Base-by-base conservation (phyloP, 768 basidiomycete genomes). In the Boletus patriciae region DNA sequence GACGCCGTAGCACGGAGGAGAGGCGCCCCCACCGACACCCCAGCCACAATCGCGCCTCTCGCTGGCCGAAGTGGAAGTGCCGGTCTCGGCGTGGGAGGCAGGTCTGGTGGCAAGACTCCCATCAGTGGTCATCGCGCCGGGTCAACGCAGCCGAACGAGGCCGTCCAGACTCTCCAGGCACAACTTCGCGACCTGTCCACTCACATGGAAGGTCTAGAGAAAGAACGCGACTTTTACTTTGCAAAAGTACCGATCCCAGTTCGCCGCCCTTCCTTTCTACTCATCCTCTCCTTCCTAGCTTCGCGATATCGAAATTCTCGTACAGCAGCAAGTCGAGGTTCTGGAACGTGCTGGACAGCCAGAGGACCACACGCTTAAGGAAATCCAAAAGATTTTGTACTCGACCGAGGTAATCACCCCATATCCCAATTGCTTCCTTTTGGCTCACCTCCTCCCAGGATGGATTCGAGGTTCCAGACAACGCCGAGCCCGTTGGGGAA, bases 151-250 rank as follows among this genome's bases (percentile, higher is more conserved):
- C 79, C 86, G 11, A 84, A 80, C 62, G 90, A 90, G 61, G 81
- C 83, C 29, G 68, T 94, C 8, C 78, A 84, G 59, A 78, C 78
- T 41, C 74, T 96, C 54, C 90, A 89, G 60, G 74, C 76, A 1
- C 92, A 98, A 72, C 77, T 97, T 53, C 81, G 83, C 60, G 97
- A 98, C 60, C 79, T 97, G 77, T 83, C 84, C 36, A 71, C 77
- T 0, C 89, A 92, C 67, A 76, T 97, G 61, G 94, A 95, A 69
- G 91, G 92, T 1, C 77, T 98, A 38, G 94, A 98, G 79, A 98
- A 94, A 78, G 97, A 99, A 75, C 78, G 95, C 45, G 95, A 98
- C 72, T 98, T 99, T 73, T 99, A 99, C 75, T 99, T 98, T 73
- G 87, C 90, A 67, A 99, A 98, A 84, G 95, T 96, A 63, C 46